Percentiles rank a stretch among this genome's conserved stretches.
phyloP scores from a whole-genome alignment of 2,329 filamentous ascomycete species.

The Alternaria longipes region DNA sequence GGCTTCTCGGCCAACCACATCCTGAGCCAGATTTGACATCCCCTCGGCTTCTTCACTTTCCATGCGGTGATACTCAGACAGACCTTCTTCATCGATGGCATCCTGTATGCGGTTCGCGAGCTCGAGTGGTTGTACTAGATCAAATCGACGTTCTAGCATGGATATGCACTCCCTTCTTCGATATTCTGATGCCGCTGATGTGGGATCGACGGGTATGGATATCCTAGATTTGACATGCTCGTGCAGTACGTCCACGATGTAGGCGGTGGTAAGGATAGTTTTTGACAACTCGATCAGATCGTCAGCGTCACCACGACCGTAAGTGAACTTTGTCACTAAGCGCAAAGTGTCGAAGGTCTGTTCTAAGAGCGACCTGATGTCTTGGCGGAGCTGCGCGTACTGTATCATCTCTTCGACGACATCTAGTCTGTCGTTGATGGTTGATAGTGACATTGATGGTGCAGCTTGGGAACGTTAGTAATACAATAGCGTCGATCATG shows the following conservation, averaged over 20 bases:
- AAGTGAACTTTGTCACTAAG: constrained; percentile 90
- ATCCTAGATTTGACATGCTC: constrained; percentile 34
- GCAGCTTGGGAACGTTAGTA: constrained; percentile 61
- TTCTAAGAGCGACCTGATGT: constrained; percentile 72
- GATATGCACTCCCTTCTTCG: constrained; percentile 44
- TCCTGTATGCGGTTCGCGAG: constrained; percentile 76
- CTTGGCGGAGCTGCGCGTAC: constrained; percentile 73
- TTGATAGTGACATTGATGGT: constrained; percentile 84
- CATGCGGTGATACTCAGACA: constrained; percentile 80
- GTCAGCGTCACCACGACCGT: constrained; percentile 90
- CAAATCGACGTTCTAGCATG: constrained; percentile 65
- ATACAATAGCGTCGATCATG: accelerated
- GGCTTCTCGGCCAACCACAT: constrained; percentile 71
- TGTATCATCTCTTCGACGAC: constrained; percentile 79
- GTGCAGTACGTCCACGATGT: constrained; percentile 61
- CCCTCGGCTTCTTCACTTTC: constrained; percentile 76
- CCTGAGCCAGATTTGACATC: constrained; percentile 76
- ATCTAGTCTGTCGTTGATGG: constrained; percentile 82
- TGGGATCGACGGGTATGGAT: constrained; percentile 17
- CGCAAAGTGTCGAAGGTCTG: constrained; percentile 86
- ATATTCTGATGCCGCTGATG: constrained; percentile 15
- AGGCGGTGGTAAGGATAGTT: constrained; percentile 78
- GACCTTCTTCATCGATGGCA: constrained; percentile 91
- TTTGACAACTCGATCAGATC: constrained; percentile 84
- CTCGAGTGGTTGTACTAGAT: constrained; percentile 70